Base-by-base conservation (phyloP, 768 basidiomycete genomes). In the Trametes sanguinea region DNA sequence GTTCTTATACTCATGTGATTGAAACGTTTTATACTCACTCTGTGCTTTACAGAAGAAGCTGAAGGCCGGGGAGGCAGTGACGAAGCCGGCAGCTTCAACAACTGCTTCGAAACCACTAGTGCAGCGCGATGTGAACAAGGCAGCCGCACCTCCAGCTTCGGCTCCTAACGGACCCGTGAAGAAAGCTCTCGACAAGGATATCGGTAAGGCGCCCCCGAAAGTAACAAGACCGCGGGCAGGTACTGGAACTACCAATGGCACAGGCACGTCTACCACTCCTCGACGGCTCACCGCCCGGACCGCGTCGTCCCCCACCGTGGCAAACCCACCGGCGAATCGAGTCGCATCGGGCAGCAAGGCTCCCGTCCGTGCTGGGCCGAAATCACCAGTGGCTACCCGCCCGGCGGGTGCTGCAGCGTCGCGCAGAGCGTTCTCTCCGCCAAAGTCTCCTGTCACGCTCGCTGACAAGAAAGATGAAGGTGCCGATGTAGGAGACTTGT, bases 61-160 rank as follows among this genome's bases (percentile, higher is more conserved):
- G 8, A 68, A 66, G 42, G 44, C 57, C 1, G 67, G 63, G 35
- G 67, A 67, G 32, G 53, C 55, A 4, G 44, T 57, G 30, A 30
- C 61, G 1, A 62, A 65, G 40, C 27, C 52, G 4, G 27, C 54
- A 13, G 29, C 57, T 3, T 57, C 69, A 47, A 65, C 69, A 13
- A 63, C 70, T 6, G 69, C 68, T 54, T 70, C 61, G n/a, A 70
- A 66, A 54, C 66, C 67, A 4, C 60, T 71, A 6, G 63, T 61
- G 8, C 70, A 67, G 51, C 61, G 66, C 27, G 68, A 67, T 48
- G 63, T 62, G 16, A 69, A 69, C 63, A 70, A 62, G 51, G 58
- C 58, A 11, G 44, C 58, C 5, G 11, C 52, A 4, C 6, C 44
- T 30, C 62, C 53, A 1, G 32, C 58, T 0, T 27, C 58, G 6